These are phyloP conservation scores for Osmanthus fragrans DNA, from an alignment of 257 asterid genomes.

Conservation along the genomic window DNA sequence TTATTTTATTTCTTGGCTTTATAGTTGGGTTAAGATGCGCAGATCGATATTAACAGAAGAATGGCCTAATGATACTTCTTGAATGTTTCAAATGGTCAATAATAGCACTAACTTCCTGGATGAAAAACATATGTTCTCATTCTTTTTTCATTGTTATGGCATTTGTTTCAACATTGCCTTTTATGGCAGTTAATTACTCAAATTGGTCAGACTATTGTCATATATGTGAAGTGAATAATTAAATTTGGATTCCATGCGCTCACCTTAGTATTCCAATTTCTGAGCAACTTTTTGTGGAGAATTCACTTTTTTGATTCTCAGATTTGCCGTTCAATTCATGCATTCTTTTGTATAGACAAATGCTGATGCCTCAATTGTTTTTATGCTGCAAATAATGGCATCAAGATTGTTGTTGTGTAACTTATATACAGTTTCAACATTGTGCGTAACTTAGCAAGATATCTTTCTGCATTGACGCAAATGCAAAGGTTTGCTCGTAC, in stretches of 20 bases:
- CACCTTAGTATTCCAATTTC: not conserved
- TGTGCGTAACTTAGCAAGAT: not conserved
- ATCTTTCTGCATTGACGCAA: not conserved
- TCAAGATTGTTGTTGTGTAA: not conserved
- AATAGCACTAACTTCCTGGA: constrained; percentile 16
- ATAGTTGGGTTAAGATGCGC: not conserved
- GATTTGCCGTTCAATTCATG: not conserved
- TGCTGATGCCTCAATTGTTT: not conserved
- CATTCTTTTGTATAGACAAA: not conserved
- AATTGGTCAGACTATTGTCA: not conserved
- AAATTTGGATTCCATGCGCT: not conserved
- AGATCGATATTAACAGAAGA: not conserved
- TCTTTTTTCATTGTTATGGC: not conserved
- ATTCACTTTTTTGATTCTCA: not conserved
- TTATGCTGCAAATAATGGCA: not conserved
- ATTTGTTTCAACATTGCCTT: constrained; percentile 2
- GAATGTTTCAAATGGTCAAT: not conserved
- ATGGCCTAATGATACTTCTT: not conserved
- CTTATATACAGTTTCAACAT: not conserved
- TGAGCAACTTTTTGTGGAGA: not conserved
- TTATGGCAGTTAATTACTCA: not conserved
- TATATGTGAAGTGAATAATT: not conserved
- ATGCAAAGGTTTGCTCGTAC: not conserved
- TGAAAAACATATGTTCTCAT: constrained; percentile 1
- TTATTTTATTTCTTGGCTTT: not conserved